Conservation (phyloP, 2,329 filamentous ascomycete species). For the Aspergillus aculeatinus region DNA sequence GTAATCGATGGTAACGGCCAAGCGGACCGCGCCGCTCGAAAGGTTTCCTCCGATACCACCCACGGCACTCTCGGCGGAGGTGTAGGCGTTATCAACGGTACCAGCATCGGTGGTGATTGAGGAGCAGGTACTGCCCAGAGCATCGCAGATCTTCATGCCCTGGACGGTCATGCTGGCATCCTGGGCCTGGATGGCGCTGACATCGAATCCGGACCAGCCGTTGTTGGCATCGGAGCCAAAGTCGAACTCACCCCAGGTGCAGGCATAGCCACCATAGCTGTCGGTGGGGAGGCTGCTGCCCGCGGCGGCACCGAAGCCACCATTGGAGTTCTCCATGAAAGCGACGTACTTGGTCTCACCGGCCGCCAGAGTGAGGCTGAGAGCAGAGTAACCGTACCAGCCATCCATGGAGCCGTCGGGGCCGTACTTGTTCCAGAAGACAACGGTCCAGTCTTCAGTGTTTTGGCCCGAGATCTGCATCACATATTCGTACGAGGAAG, state of each 20-base stretch:
- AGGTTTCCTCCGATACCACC: constrained; percentile 40
- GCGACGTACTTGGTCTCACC: constrained; percentile 40
- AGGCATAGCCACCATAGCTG: constrained; percentile 33
- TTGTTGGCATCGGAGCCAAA: constrained; percentile 35
- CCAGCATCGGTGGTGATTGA: constrained; percentile 26
- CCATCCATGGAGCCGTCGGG: constrained; percentile 34
- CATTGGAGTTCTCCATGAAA: constrained; percentile 38
- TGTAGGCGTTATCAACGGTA: constrained; percentile 35
- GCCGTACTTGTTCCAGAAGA: constrained; percentile 44
- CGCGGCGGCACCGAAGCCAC: constrained; percentile 33
- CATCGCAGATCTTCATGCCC: constrained; percentile 40
- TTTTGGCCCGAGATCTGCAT: constrained; percentile 34
- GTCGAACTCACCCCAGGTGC: constrained; percentile 42
- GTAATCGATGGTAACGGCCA: constrained; percentile 32
- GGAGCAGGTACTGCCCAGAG: constrained; percentile 29
- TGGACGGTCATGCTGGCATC: constrained; percentile 30
- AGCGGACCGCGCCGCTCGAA: constrained; percentile 22
- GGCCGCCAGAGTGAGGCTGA: constrained; percentile 31
- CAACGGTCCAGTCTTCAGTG: constrained; percentile 35
- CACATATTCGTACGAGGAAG: constrained; percentile 38
- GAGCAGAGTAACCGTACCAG: constrained; percentile 36
- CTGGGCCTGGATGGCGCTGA: constrained; percentile 39
- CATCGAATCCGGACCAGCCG: constrained; percentile 42
- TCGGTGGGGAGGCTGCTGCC: constrained; percentile 29
- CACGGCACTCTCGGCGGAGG: constrained; percentile 22